These are phyloP conservation scores for Calonectria fujianensis DNA, from an alignment of 2,329 filamentous ascomycete genomes.

Conservation along the genomic window DNA sequence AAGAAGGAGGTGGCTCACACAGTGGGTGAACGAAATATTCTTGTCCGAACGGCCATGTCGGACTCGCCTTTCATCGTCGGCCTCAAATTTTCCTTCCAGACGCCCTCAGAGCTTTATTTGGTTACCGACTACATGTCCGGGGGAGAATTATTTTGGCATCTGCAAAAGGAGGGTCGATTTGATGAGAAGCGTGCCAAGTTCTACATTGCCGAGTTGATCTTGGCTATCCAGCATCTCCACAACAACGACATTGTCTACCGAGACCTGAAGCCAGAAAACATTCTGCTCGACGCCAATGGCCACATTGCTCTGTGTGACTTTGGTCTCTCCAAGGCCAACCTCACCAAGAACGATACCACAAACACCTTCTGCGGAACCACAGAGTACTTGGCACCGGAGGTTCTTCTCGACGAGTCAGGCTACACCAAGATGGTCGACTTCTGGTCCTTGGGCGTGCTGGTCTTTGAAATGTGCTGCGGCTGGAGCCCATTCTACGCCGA, in stretches of 20 bases:
- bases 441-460: slow-evolving; percentile 97
- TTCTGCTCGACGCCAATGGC: slow-evolving; percentile 95
- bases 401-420: slow-evolving; percentile 94
- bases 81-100: slow-evolving; percentile 99
- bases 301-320: slow-evolving; percentile 99
- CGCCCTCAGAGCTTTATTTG: slow-evolving; percentile 95
- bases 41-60: slow-evolving; percentile 95
- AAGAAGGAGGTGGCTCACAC: slow-evolving; percentile 99
- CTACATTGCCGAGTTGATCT: slow-evolving; percentile 97
- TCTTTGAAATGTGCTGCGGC: slow-evolving; percentile 99
- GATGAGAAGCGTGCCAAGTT: slow-evolving; percentile 97
- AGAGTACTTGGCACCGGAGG: slow-evolving; percentile 96
- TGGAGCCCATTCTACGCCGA: slow-evolving; percentile 99
- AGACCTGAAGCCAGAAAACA: slow-evolving; percentile 98
- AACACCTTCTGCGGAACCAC: slow-evolving; percentile 99
- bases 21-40: slow-evolving; percentile 95
- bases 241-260: slow-evolving; percentile 98
- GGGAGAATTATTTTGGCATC: slow-evolving; percentile 98
- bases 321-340: slow-evolving; percentile 96
- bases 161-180: slow-evolving; percentile 97
- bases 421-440: slow-evolving; percentile 99
- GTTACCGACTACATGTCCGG: slow-evolving; percentile 99
- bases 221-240: slow-evolving; percentile 95
- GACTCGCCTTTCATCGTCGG: slow-evolving; percentile 99
- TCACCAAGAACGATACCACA: slow-evolving; percentile 97